These are phyloP conservation scores for Suhomyces coccinellae DNA, from an alignment of 1,139 yeast species.

Conservation along the genomic window DNA sequence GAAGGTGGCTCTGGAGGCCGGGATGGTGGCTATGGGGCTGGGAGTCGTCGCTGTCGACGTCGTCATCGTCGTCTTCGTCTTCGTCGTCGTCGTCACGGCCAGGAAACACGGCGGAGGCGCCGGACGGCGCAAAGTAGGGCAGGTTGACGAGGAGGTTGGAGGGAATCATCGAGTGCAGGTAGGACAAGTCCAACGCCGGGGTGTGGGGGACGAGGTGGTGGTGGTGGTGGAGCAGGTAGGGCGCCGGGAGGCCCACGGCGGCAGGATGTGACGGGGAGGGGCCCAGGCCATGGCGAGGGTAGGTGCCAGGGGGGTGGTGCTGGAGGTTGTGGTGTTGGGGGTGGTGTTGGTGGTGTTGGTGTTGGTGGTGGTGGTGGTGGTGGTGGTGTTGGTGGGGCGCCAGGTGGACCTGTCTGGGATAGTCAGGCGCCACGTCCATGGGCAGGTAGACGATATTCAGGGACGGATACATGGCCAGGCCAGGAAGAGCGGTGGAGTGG, in stretches of 20 bases:
- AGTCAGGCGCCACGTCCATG: conserved; percentile 10
- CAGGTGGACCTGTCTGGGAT: conserved; percentile 4
- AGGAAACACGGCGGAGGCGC: conserved; percentile 5
- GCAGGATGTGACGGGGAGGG: background rate
- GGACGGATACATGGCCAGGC: conserved; percentile 8
- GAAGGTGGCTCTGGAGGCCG: background rate
- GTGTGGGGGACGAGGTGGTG: conserved; percentile 4
- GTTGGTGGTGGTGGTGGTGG: conserved; percentile 1
- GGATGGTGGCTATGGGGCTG: background rate
- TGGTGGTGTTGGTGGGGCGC: background rate
- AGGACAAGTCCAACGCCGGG: conserved; percentile 11
- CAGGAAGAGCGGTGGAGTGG: background rate
- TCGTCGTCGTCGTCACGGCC: background rate
- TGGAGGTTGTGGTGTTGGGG: conserved; percentile 4
- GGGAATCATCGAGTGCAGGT: conserved; percentile 49
- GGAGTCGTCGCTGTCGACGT: background rate
- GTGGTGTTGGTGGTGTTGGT: conserved; percentile 3
- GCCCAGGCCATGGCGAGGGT: background rate
- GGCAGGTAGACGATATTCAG: conserved; percentile 10
- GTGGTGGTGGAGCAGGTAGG: conserved; percentile 4
- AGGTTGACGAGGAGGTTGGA: conserved; percentile 66
- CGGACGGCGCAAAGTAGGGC: conserved; percentile 45
- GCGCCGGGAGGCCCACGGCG: background rate
- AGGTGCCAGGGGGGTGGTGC: conserved; percentile 4
- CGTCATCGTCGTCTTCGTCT: no score